These are phyloP conservation scores for Candida maltosa DNA, from an alignment of 805 yeast genomes.

Conservation along the genomic window DNA sequence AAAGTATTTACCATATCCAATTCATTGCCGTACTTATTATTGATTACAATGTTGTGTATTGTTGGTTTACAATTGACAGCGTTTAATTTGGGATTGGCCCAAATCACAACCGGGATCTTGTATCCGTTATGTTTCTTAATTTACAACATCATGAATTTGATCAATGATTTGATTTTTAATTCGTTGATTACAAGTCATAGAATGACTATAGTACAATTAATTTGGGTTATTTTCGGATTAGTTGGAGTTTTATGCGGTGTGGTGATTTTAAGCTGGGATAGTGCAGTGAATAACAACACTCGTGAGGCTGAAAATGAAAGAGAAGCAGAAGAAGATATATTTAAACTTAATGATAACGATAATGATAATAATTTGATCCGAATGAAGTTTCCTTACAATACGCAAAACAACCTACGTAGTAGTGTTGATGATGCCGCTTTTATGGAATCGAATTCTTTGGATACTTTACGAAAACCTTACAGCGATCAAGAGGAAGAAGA, in stretches of 20 bases:
- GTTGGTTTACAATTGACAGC: constrained; percentile 72
- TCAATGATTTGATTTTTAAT: constrained; percentile 52
- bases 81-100: constrained; percentile 69
- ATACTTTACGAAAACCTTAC: not conserved
- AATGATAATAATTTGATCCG: constrained; percentile 6
- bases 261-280: constrained; percentile 56
- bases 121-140: constrained; percentile 86
- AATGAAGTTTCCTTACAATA: constrained; percentile 14
- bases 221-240: constrained; percentile 44
- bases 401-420: not conserved
- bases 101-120: constrained; percentile 69
- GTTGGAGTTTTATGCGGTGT: constrained; percentile 65
- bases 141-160: constrained; percentile 62
- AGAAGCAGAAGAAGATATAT: too few relatives aligned
- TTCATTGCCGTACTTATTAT: constrained; percentile 39
- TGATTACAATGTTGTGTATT: constrained; percentile 52
- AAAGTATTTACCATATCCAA: constrained; percentile 15
- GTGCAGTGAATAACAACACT: constrained; percentile 18
- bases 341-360: constrained; percentile 7
- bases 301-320: not conserved
- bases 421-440: constrained; percentile 7
- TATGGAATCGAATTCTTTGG: not conserved
- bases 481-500: constrained; percentile 4
- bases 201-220: constrained; percentile 47
- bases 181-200: constrained; percentile 48